A percentile compares a stretch with the other conserved stretches of the same genome.
phyloP scores from a whole-genome alignment of 441 rosid species.

The Lepidium campestre region DNA sequence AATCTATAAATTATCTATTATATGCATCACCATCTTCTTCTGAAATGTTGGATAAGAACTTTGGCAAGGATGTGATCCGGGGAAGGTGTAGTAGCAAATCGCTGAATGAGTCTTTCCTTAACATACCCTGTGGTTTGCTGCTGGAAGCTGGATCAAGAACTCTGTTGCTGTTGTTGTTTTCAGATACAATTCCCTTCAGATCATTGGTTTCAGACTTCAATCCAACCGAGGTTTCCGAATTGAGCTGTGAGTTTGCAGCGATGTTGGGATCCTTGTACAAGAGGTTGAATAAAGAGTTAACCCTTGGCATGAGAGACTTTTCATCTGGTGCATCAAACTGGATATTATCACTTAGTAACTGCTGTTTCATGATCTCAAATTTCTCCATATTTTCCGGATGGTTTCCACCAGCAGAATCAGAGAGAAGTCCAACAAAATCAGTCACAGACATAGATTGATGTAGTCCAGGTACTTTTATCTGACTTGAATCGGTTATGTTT shows the following conservation, averaged over 20 bases:
- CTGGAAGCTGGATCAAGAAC: conserved; percentile 42
- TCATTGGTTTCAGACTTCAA: conserved; percentile 35
- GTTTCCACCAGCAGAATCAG: conserved; percentile 55
- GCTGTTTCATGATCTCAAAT: conserved; percentile 75
- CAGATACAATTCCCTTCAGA: conserved; percentile 30
- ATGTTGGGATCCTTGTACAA: conserved; percentile 64
- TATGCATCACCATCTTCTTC: conserved; percentile 62
- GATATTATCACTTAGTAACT: conserved; percentile 63
- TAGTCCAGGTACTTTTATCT: conserved; percentile 81
- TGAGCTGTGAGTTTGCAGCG: conserved; percentile 47
- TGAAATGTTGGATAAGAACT: conserved; percentile 81
- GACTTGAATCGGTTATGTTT: conserved; percentile 60
- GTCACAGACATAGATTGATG: conserved; percentile 83
- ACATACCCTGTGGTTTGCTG: conserved; percentile 64
- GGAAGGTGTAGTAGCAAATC: conserved; percentile 90
- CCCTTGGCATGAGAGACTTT: conserved; percentile 91
- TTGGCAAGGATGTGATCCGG: conserved; percentile 79
- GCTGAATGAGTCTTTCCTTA: conserved; percentile 84
- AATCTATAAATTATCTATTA: conserved; percentile 37
- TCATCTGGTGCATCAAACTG: conserved; percentile 81
- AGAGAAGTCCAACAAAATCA: conserved; percentile 72
- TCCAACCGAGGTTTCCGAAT: conserved; percentile 37
- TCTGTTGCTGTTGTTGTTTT: conserved; percentile 29
- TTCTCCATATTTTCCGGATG: conserved; percentile 44
- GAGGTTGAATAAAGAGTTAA: conserved; percentile 90